Evolutionary conservation across 2,329 filamentous ascomycete genomes (phyloP).

Genomic region (Ophiosphaerella herpotricha): DNA sequence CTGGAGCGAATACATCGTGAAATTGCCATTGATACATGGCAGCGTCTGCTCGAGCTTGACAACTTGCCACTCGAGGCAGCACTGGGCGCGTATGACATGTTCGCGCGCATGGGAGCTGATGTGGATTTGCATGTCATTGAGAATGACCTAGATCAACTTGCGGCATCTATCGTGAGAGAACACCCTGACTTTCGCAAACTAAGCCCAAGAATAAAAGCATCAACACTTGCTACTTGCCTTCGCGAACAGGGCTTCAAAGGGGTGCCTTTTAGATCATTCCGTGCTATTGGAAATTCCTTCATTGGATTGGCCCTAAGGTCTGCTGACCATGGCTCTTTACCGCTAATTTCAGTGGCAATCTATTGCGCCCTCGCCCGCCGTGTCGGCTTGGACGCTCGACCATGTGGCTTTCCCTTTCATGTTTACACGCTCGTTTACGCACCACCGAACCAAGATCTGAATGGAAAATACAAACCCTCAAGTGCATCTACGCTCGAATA

Average conservation of each 20-base stretch:
- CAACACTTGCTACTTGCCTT: constrained; percentile 71
- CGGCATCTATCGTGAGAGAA: constrained; percentile 58
- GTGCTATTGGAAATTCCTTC: constrained; percentile 83
- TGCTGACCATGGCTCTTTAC: constrained; percentile 75
- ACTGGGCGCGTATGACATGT: constrained; percentile 85
- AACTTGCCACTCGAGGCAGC: constrained; percentile 70
- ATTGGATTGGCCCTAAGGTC: constrained; percentile 80
- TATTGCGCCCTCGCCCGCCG: constrained; percentile 79
- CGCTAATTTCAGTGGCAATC: constrained; percentile 84
- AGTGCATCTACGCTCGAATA: constrained; percentile 40
- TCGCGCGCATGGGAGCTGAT: constrained; percentile 73
- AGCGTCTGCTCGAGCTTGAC: constrained; percentile 57
- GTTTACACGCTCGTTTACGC: constrained; percentile 79
- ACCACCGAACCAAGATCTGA: constrained; percentile 59
- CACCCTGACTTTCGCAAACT: constrained; percentile 60
- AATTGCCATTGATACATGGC: constrained; percentile 80
- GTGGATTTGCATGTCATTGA: constrained; percentile 72
- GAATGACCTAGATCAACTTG: constrained; percentile 67
- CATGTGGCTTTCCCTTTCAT: constrained; percentile 82
- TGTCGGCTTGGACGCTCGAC: constrained; percentile 75
- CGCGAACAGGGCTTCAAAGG: constrained; percentile 71
- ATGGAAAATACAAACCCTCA: constrained; percentile 44
- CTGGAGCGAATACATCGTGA: constrained; percentile 81
- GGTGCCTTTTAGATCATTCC: constrained; percentile 73
- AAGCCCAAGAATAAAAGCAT: constrained; percentile 69